These are phyloP conservation scores for Trichoderma koningiopsis DNA, from an alignment of 2,329 filamentous ascomycete genomes.

Conservation along the genomic window DNA sequence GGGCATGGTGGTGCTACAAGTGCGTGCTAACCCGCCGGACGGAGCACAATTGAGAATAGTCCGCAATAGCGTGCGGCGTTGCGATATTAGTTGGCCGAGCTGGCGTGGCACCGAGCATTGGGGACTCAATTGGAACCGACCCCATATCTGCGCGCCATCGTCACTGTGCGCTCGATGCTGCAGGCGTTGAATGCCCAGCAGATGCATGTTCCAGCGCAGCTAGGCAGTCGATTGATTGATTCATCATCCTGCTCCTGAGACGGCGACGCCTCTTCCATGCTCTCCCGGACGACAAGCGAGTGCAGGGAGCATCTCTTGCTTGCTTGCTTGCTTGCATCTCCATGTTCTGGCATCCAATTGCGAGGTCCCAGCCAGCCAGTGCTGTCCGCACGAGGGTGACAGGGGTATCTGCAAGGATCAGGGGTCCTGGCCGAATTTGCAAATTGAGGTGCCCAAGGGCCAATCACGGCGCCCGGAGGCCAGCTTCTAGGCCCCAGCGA, in stretches of 20 bases:
- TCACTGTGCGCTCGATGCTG: neutral
- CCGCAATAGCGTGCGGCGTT: slow-evolving; percentile 16
- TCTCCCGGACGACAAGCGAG: neutral
- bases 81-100: slow-evolving; percentile 19
- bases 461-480: slow-evolving; percentile 18
- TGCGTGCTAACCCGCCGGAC: slow-evolving; percentile 1
- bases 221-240: neutral
- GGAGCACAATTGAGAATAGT: slow-evolving; percentile 15
- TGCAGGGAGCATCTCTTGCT: slow-evolving; percentile 12
- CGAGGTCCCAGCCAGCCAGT: slow-evolving; percentile 1
- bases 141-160: slow-evolving; percentile 1
- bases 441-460: slow-evolving; percentile 22
- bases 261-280: neutral
- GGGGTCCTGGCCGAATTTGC: slow-evolving; percentile 18
- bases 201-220: neutral
- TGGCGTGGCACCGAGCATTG: slow-evolving; percentile 14
- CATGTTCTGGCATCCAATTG: neutral
- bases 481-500: slow-evolving; percentile 15
- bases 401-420: slow-evolving; percentile 3
- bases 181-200: neutral
- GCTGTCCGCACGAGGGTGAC: slow-evolving; percentile 25
- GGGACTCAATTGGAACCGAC: neutral
- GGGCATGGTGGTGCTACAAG: slow-evolving; percentile 3
- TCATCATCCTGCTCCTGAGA: slow-evolving; percentile 19
- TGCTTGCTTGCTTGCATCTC: neutral